Evolutionary conservation across 208 protist species (phyloP).

Genomic region (Phytomonas sp.): DNA sequence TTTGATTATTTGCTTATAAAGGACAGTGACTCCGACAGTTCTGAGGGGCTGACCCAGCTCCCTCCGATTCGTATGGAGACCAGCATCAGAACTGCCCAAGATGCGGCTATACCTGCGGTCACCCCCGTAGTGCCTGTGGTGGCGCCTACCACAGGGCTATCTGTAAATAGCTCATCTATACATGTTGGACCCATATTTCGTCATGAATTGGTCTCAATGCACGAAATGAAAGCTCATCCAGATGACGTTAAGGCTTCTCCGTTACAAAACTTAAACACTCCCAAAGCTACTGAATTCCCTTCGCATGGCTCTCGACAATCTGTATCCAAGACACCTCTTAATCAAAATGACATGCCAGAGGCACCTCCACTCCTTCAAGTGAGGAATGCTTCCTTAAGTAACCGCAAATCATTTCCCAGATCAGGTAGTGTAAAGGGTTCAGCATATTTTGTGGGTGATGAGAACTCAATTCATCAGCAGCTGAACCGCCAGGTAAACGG

Average conservation of each 20-base stretch:
- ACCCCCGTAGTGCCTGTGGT: not conserved
- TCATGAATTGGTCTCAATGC: not conserved
- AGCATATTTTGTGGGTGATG: not conserved
- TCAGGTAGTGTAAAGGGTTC: not conserved
- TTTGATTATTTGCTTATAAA: slow-evolving; percentile 43
- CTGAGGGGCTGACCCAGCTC: slow-evolving; percentile 14
- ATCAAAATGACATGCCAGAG: not conserved
- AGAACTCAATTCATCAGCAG: not conserved
- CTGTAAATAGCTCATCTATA: not conserved
- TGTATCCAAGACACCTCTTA: not conserved
- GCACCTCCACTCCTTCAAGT: not conserved
- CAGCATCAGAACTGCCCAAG: not conserved
- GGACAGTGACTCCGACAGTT: slow-evolving; percentile 57
- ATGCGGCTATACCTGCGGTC: not conserved
- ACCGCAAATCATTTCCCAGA: not conserved
- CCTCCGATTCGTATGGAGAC: slow-evolving; percentile 3
- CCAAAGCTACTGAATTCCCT: not conserved
- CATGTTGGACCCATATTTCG: not conserved
- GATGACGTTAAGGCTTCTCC: not conserved
- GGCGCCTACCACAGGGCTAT: not conserved
- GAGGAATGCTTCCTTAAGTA: not conserved
- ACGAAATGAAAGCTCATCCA: not conserved
- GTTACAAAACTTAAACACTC: not conserved
- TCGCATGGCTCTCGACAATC: not conserved
- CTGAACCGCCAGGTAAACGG: not conserved